A percentile compares a stretch with the other conserved stretches of the same genome.
These are phyloP conservation scores for Gamarada debralockiae DNA, from an alignment of 495 filamentous ascomycete genomes.

Conservation along the genomic window DNA sequence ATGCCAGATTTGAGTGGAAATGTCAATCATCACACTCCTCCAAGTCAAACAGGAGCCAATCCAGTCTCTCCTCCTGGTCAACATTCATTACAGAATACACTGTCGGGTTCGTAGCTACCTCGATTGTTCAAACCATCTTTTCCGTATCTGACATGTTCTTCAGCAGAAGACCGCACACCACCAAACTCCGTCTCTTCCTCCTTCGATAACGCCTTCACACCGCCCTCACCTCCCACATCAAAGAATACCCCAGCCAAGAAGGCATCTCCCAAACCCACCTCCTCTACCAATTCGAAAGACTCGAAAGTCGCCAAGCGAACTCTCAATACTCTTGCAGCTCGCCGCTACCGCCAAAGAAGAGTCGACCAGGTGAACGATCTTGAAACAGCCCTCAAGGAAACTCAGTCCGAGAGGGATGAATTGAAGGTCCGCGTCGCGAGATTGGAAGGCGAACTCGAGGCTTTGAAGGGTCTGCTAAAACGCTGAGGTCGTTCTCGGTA, in stretches of 20 bases:
- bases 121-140: no score
- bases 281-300: neutral
- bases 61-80: no score
- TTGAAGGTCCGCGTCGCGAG: conserved; percentile 58
- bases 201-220: neutral
- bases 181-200: neutral
- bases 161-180: neutral
- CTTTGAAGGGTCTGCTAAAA: conserved; percentile 11
- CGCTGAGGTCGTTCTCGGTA: neutral
- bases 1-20: no score
- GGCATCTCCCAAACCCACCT: neutral
- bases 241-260: neutral
- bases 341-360: conserved; percentile 67
- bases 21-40: no score
- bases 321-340: conserved; percentile 65
- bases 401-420: conserved; percentile 60
- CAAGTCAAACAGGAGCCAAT: no score
- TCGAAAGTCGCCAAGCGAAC: conserved; percentile 43
- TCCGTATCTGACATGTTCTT: no score
- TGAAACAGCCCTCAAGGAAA: conserved; percentile 54
- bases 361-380: conserved; percentile 62
- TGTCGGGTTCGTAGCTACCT: no score
- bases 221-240: neutral
- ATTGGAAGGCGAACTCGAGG: conserved; percentile 57
- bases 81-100: no score